A percentile compares a stretch with the other conserved stretches of the same genome.
Evolutionary conservation across 2,329 filamentous ascomycete species (phyloP).

Genomic region (Cryphonectria radicalis): DNA sequence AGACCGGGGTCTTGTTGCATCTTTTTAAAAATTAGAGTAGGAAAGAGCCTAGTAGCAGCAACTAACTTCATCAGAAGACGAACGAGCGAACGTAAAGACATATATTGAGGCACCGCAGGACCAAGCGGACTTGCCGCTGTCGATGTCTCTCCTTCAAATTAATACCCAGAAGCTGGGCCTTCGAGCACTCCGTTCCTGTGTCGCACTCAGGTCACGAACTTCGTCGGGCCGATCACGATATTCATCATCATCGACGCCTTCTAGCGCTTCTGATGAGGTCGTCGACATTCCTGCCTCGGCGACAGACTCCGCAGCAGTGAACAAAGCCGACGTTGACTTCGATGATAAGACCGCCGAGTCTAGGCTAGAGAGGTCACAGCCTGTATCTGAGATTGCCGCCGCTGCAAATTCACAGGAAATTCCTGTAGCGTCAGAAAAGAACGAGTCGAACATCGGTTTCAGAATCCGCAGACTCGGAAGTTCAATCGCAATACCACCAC

Average conservation of each 20-base stretch:
- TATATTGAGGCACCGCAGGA: neutral
- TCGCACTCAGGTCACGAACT: neutral
- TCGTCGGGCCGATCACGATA: neutral
- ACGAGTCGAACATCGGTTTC: neutral
- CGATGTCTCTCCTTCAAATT: neutral
- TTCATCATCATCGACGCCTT: conserved; percentile 4
- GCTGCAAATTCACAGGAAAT: neutral
- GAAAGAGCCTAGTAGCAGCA: neutral
- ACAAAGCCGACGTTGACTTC: neutral
- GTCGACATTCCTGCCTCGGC: neutral
- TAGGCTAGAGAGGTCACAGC: neutral
- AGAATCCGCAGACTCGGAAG: neutral
- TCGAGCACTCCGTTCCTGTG: neutral
- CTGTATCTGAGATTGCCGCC: neutral
- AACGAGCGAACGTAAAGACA: neutral
- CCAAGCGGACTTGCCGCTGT: neutral
- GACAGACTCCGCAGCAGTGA: neutral
- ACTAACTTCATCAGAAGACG: neutral
- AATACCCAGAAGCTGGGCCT: neutral
- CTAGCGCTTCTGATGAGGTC: neutral
- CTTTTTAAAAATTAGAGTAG: neutral
- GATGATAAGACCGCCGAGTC: neutral
- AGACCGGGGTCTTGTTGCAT: neutral
- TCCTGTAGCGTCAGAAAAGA: neutral
- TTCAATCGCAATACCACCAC: neutral